Conservation (phyloP, 2,329 filamentous ascomycete genomes). For the Dryadomyces sulphureus region DNA sequence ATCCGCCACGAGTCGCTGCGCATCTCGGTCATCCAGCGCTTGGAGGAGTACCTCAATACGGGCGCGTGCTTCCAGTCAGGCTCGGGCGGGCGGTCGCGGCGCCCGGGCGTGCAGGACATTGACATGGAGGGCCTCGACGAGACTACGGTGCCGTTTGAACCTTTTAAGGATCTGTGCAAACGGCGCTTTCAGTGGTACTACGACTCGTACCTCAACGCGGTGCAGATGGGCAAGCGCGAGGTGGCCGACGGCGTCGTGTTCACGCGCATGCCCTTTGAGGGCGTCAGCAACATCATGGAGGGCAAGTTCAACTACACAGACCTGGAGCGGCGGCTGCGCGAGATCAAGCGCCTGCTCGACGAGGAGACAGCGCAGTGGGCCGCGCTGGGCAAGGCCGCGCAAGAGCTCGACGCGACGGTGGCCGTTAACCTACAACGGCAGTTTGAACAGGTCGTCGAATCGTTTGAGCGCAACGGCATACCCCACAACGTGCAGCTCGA, state of each 20-base stretch:
- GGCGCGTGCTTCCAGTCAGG: slow-evolving; percentile 14
- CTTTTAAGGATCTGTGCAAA: slow-evolving; percentile 84
- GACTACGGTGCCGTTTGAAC: slow-evolving; percentile 50
- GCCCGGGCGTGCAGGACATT: slow-evolving; percentile 25
- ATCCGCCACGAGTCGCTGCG: slow-evolving; percentile 84
- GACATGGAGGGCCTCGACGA: slow-evolving; percentile 38
- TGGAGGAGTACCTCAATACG: slow-evolving; percentile 67
- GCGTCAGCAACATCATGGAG: slow-evolving; percentile 61
- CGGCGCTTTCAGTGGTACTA: slow-evolving; percentile 93
- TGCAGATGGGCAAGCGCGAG: slow-evolving; percentile 49
- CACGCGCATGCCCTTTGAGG: slow-evolving; percentile 78
- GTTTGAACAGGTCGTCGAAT: slow-evolving; percentile 65
- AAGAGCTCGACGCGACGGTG: slow-evolving; percentile 54
- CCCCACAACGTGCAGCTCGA: slow-evolving; percentile 65
- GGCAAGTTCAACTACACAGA: slow-evolving; percentile 71
- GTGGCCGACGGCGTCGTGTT: slow-evolving; percentile 52
- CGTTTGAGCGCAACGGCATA: slow-evolving; percentile 55
- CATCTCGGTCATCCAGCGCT: slow-evolving; percentile 68
- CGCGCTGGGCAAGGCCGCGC: slow-evolving; percentile 46
- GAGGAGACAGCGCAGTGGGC: slow-evolving; percentile 61
- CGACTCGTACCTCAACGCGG: slow-evolving; percentile 63
- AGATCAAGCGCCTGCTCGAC: slow-evolving; percentile 56
- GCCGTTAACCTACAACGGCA: slow-evolving; percentile 73
- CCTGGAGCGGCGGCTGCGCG: slow-evolving; percentile 52
- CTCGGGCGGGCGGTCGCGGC: neutral